Percentiles rank a stretch among this genome's conserved stretches.
These are phyloP conservation scores for Ambrosia trifida DNA, from an alignment of 129 eudicot species.

Conservation along the genomic window DNA sequence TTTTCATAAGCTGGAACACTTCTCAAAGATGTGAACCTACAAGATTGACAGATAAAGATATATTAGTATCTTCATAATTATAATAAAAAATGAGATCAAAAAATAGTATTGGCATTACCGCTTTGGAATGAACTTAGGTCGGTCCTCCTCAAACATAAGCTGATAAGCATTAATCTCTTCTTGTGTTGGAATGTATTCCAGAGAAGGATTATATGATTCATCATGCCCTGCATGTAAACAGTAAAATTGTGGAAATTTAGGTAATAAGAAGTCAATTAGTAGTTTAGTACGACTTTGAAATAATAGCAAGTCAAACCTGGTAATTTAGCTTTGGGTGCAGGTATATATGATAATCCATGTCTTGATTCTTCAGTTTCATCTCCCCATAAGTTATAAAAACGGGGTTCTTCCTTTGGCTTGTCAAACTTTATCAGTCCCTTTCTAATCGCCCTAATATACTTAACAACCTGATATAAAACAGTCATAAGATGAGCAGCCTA, in stretches of 20 bases:
- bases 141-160: conserved; percentile 96
- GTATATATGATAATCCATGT: conserved; percentile 84
- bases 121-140: conserved; percentile 88
- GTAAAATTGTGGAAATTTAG: conserved; percentile 3
- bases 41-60: conserved; percentile 7
- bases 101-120: conserved; percentile 39
- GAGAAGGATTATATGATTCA: conserved; percentile 92
- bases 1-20: conserved; percentile 89
- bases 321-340: conserved; percentile 86
- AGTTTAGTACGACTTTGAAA: not conserved
- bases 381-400: conserved; percentile 67
- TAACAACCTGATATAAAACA: conserved; percentile 56
- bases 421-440: conserved; percentile 79
- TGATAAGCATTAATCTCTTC: conserved; percentile 86
- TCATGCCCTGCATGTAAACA: conserved; percentile 65
- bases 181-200: conserved; percentile 88
- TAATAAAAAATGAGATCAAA: conserved; percentile 6
- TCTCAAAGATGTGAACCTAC: conserved; percentile 82
- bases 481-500: not conserved
- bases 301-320: conserved; percentile 57
- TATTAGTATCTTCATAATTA: not conserved
- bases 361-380: conserved; percentile 76
- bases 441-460: conserved; percentile 74
- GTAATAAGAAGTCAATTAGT: not conserved
- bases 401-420: conserved; percentile 79